phyloP scores from a whole-genome alignment of 1,284 basidiomycete species.

The Ustilago bromivora region DNA sequence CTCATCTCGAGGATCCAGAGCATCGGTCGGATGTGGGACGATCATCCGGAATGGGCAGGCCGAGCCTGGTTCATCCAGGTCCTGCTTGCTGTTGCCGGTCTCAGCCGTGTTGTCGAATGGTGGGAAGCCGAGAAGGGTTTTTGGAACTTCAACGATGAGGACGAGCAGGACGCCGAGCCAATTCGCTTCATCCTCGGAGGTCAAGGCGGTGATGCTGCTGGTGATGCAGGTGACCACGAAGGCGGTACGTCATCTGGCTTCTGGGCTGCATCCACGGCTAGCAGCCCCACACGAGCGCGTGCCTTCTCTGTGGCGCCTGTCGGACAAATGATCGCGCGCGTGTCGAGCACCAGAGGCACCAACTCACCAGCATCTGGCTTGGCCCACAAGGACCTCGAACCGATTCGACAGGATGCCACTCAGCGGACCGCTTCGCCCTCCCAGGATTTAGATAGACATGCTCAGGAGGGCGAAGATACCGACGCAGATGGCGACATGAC shows the following conservation, averaged over 20 bases:
- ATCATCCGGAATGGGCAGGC: constrained; percentile 97
- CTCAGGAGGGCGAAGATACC: constrained; percentile 11
- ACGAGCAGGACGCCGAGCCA: constrained; percentile 72
- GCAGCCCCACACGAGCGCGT: constrained; percentile 36
- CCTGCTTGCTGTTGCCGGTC: constrained; percentile 88
- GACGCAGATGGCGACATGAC: constrained; percentile 45
- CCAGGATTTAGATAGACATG: background rate
- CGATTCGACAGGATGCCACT: constrained; percentile 8
- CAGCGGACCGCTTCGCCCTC: constrained; percentile 14
- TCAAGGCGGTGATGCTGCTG: constrained; percentile 22
- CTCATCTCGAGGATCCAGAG: constrained; percentile 89
- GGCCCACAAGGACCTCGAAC: constrained; percentile 16
- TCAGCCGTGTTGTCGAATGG: constrained; percentile 98
- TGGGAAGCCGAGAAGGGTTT: constrained; percentile 99
- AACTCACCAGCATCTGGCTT: constrained; percentile 58
- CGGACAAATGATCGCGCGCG: constrained; percentile 2
- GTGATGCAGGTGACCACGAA: constrained; percentile 24
- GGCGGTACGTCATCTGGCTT: constrained; percentile 17
- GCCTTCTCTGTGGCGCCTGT: constrained; percentile 31
- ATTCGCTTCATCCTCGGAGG: constrained; percentile 57
- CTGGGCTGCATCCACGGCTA: constrained; percentile 31
- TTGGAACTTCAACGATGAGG: constrained; percentile 98
- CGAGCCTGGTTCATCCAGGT: constrained; percentile 97
- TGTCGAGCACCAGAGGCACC: constrained; percentile 41
- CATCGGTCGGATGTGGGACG: constrained; percentile 94